Evolutionary conservation across 148 eudicot species (phyloP), one percentile per base, ranked within the genome.

Genomic region (Chenopodium formosanum): DNA sequence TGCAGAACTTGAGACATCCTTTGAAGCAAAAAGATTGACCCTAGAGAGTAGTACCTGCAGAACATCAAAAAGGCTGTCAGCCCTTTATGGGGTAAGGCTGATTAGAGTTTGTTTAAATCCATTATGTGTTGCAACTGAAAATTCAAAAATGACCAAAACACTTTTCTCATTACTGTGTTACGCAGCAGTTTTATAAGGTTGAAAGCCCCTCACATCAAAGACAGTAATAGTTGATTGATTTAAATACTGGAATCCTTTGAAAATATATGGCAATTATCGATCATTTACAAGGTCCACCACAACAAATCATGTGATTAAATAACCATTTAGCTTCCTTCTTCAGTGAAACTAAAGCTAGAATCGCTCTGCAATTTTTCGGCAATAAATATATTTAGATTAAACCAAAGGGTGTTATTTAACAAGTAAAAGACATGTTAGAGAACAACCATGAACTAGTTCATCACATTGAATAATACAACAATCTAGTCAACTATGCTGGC

Each of bases 1-100:
- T 67, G 83, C 87, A 17, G 93, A 82, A 81, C 88, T 83, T 63
- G 97, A 81, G 62, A 85, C 47, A 68, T 86, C 97, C 82, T 93
- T 89, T 25, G 88, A 80, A 50, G 88, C 86, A 78, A 95, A 95
- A 77, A 95, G 87, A 86, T 89, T 91, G 25, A 94, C 83, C 84
- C 99, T 87, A 22, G 99, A 92, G 34, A 95, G 83, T 46, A 95
- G 87, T 73, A 95, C 98, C 97, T 95, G 86, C 85, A 81, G 17
- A 81, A 37, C 46, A 77, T 27, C 23, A 50, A 65, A 50, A 69
- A 73, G 63, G 44, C 40, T 20, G 70, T 63, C 44, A 76, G 67
- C 74, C 74, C 4, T 7, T 7, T 27, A 17, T 40, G 47, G 69
- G 10, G 62, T 25, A 67, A 58, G 53, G 81, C 44, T 31, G 22